Percentiles rank a stretch among this genome's conserved stretches.
phyloP scores from a whole-genome alignment of 441 rosid species.

The Hura crepitans region DNA sequence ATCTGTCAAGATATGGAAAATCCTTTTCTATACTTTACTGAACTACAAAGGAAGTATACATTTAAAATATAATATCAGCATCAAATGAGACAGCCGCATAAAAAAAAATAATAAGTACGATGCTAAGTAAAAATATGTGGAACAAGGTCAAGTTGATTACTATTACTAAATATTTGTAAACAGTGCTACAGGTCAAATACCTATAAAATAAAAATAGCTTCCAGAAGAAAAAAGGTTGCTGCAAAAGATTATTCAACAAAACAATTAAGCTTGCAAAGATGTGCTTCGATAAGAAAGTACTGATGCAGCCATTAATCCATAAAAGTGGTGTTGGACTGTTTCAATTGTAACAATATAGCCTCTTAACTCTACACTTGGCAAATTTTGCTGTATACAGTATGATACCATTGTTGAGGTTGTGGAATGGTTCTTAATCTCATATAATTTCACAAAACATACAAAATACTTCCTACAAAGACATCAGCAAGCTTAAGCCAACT shows the following conservation, averaged over 20 bases:
- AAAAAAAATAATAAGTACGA: neutral
- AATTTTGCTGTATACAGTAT: neutral
- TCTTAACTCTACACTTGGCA: neutral
- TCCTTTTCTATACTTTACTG: neutral
- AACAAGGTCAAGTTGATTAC: neutral
- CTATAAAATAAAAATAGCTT: neutral
- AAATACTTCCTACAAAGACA: neutral
- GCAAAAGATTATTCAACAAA: neutral
- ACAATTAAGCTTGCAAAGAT: neutral
- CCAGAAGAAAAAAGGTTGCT: neutral
- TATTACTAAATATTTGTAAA: too few species aligned
- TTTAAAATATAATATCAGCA: neutral
- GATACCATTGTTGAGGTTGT: neutral
- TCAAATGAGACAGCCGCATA: neutral
- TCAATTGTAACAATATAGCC: neutral
- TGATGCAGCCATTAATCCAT: neutral
- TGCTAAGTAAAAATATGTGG: neutral
- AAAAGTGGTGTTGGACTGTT: neutral
- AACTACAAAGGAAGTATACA: conserved; percentile 1
- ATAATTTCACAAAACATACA: neutral
- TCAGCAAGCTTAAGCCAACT: neutral
- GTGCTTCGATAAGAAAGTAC: neutral
- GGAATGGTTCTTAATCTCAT: neutral
- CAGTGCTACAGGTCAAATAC: neutral
- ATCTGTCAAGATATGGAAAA: neutral